Conservation (phyloP, 108 stramenopile genomes). For the Nitzschia sp. region DNA sequence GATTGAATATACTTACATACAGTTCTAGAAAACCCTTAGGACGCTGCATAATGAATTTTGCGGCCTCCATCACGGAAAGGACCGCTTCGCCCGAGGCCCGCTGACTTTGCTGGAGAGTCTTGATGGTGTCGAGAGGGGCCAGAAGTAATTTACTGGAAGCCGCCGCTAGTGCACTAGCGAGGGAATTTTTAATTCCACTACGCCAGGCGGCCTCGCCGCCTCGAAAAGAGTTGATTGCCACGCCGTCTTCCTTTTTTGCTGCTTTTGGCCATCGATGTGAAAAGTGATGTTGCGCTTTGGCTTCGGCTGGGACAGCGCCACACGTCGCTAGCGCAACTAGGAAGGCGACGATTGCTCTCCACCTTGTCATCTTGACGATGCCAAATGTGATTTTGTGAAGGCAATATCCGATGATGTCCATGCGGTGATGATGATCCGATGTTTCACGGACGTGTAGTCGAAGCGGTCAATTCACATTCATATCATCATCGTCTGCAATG, state of each 20-base stretch:
- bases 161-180: constrained; percentile 87
- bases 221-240: background rate
- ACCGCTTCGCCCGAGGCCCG: constrained; percentile 23
- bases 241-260: background rate
- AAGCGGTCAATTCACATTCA: too few species aligned
- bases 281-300: too few species aligned
- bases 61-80: constrained; percentile 66
- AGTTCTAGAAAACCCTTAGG: constrained; percentile 78
- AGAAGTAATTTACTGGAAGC: constrained; percentile 84
- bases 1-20: constrained; percentile 75
- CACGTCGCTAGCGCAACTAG: too few species aligned
- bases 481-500: too few species aligned
- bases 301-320: too few species aligned
- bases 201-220: constrained; percentile 45
- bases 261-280: background rate
- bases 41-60: constrained; percentile 52
- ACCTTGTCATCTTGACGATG: too few species aligned
- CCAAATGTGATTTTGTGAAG: too few species aligned
- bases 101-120: constrained; percentile 87
- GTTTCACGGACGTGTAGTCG: too few species aligned
- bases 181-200: constrained; percentile 84
- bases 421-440: too few species aligned
- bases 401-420: too few species aligned
- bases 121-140: constrained; percentile 94
- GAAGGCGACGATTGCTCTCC: too few species aligned